These are phyloP conservation scores for Sporothrix globosa DNA, from an alignment of 2,329 filamentous ascomycete genomes.

Conservation along the genomic window DNA sequence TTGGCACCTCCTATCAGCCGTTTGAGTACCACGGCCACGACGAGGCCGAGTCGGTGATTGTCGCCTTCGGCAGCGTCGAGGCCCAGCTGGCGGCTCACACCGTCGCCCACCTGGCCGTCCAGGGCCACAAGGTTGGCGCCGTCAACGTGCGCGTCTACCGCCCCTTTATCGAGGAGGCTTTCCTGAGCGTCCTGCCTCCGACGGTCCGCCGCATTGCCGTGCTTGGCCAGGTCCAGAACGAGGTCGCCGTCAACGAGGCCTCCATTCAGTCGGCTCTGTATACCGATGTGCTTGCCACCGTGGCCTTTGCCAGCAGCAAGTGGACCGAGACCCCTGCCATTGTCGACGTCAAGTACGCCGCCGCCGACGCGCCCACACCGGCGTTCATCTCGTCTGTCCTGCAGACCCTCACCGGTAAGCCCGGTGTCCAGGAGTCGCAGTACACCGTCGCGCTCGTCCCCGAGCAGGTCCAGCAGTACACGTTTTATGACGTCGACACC, in stretches of 20 bases:
- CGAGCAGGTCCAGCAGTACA: slow-evolving; percentile 76
- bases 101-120: slow-evolving; percentile 69
- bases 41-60: slow-evolving; percentile 77
- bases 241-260: slow-evolving; percentile 71
- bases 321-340: slow-evolving; percentile 66
- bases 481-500: slow-evolving; percentile 89
- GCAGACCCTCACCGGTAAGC: slow-evolving; percentile 54
- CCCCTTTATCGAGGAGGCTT: slow-evolving; percentile 92
- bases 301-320: slow-evolving; percentile 67
- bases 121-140: slow-evolving; percentile 79
- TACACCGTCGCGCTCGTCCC: slow-evolving; percentile 47
- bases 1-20: slow-evolving; percentile 87
- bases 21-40: slow-evolving; percentile 94
- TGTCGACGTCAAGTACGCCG: slow-evolving; percentile 87
- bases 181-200: slow-evolving; percentile 77
- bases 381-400: slow-evolving; percentile 57
- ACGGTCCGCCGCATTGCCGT: slow-evolving; percentile 78
- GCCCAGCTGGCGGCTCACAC: slow-evolving; percentile 83
- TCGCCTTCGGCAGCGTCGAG: slow-evolving; percentile 92
- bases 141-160: slow-evolving; percentile 92
- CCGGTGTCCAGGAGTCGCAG: slow-evolving; percentile 46
- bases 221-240: slow-evolving; percentile 81
- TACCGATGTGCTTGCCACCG: slow-evolving; percentile 83
- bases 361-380: slow-evolving; percentile 62
- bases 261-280: slow-evolving; percentile 84